Conservation (phyloP, 495 filamentous ascomycete species). For the Penicillium salamii region DNA sequence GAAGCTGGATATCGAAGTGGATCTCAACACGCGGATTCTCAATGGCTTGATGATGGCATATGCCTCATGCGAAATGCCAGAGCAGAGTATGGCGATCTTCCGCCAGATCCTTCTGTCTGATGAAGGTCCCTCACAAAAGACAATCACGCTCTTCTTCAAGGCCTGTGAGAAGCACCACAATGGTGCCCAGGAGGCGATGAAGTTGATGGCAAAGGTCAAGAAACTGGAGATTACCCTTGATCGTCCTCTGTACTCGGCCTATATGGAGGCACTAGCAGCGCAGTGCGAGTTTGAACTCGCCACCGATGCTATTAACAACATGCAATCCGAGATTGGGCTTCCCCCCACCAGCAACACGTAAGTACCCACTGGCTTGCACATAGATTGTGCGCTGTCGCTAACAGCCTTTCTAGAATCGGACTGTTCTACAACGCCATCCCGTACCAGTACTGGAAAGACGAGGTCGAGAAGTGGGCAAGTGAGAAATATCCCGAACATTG, state of each 20-base stretch:
- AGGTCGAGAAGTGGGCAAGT: constrained; percentile 69
- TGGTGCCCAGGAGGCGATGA: constrained; percentile 61
- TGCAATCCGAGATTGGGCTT: constrained; percentile 62
- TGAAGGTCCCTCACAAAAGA: constrained; percentile 80
- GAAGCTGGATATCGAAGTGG: constrained; percentile 78
- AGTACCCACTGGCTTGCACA: constrained; percentile 50
- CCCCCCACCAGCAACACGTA: constrained; percentile 67
- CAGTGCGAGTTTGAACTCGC: constrained; percentile 65
- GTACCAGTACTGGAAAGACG: constrained; percentile 54
- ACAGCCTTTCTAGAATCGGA: constrained; percentile 54
- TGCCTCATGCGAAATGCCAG: constrained; percentile 58
- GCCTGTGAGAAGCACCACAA: constrained; percentile 63
- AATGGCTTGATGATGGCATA: constrained; percentile 89
- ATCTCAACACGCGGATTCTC: constrained; percentile 69
- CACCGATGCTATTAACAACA: constrained; percentile 57
- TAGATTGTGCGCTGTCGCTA: constrained; percentile 10
- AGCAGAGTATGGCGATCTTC: constrained; percentile 74
- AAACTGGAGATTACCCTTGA: constrained; percentile 75
- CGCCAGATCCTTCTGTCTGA: constrained; percentile 68
- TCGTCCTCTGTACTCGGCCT: constrained; percentile 65
- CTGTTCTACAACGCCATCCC: constrained; percentile 70
- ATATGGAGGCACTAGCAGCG: constrained; percentile 69
- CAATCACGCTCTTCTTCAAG: constrained; percentile 73
- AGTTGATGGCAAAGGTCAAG: constrained; percentile 72
- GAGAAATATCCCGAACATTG: constrained; percentile 65